Base-by-base conservation (phyloP, 352 stramenopile species). In the Globisporangium perplexum region DNA sequence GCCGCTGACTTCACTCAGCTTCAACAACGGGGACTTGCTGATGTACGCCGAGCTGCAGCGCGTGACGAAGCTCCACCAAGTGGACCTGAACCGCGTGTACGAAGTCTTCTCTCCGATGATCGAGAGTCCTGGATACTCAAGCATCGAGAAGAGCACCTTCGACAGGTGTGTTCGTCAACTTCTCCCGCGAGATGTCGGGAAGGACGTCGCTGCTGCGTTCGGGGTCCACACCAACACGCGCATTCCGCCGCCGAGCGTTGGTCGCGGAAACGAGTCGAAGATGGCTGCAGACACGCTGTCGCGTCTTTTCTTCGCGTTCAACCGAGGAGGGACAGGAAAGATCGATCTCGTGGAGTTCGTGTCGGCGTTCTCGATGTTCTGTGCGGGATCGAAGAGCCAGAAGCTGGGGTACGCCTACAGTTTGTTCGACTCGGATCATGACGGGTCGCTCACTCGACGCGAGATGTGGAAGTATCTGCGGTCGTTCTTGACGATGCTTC, bases 401-500 rank as follows among this genome's bases (percentile, higher is more conserved):
- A 98, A 98, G 53, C 77, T 98, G 1, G 86, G 85, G 7, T 96
- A 96, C 47, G 81, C 85, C 1, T 96, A 89, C 55, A 72, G 72
- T 11, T 47, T 96, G n/a, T 98, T 98, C 60, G 94, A 97, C 59
- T 69, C 78, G 28, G 86, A 98, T 60, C 79, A 83, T 62, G 80
- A 97, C 56, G 88, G 91, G 7, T 82, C 80, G 15, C 68, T 99
- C n/a, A 95, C 85, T 12, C 73, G 80, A n/a, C 72, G 86, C 38
- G 90, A 97, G 50, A 92, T 98, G 68, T 94, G 77, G 65, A 92
- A 89, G 50, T 98, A 96, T 66, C 52, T 98, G 28, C 81, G 90
- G 7, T 97, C 93, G 2, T 98, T 98, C 65, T 65, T 99, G 44
- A 95, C 93, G 2, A 94, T 98, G 65, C 65, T 99, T 11, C 73